Evolutionary conservation across 2,329 filamentous ascomycete genomes (phyloP).

Genomic region (Xylariaceae sp.): DNA sequence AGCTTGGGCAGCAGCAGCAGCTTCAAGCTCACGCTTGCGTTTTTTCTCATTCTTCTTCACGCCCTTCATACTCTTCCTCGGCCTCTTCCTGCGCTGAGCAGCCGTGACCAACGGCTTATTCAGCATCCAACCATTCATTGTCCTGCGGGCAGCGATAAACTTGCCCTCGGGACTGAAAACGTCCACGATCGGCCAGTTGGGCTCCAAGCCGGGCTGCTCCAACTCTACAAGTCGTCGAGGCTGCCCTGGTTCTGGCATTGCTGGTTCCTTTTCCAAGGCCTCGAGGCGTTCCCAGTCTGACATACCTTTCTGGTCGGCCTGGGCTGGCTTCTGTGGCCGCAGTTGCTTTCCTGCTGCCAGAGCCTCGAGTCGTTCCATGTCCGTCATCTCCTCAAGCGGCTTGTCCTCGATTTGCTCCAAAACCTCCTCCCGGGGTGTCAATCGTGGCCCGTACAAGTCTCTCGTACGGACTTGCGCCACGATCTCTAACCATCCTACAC

Average conservation of each 20-base stretch:
- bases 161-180: slow-evolving; percentile 82
- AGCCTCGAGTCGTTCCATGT: not conserved
- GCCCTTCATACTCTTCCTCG: slow-evolving; percentile 66
- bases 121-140: slow-evolving; percentile 67
- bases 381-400: not conserved
- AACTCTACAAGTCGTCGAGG: not conserved
- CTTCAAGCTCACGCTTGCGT: slow-evolving; percentile 26
- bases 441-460: slow-evolving; percentile 35
- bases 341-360: not conserved
- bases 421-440: no score
- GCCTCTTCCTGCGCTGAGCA: slow-evolving; percentile 49
- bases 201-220: slow-evolving; percentile 26
- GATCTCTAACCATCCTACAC: slow-evolving; percentile 89
- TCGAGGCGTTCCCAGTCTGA: not conserved
- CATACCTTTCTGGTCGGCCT: no score
- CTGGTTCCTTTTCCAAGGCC: not conserved
- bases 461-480: slow-evolving; percentile 70
- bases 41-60: slow-evolving; percentile 48
- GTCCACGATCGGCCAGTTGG: slow-evolving; percentile 66
- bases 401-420: not conserved
- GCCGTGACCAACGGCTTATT: slow-evolving; percentile 50
- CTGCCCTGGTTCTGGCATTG: not conserved
- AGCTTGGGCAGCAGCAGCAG: not conserved
- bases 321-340: not conserved
- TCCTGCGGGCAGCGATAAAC: slow-evolving; percentile 61